Conservation (phyloP, 108 stramenopile species). For the Skeletonema marinoi region DNA sequence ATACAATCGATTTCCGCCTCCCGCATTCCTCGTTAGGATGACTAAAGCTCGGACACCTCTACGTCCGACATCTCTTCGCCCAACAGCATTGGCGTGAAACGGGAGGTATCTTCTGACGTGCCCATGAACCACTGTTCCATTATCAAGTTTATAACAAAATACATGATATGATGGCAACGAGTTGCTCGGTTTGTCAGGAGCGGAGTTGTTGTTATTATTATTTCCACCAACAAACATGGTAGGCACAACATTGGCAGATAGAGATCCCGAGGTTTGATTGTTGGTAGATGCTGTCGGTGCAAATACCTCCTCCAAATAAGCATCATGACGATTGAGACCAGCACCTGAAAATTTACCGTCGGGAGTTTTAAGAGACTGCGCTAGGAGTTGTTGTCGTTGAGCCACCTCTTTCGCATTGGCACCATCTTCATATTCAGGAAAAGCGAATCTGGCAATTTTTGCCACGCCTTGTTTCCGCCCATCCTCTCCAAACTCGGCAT, state of each 20-base stretch:
- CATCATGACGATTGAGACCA: slow-evolving; percentile 32
- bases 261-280: neutral
- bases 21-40: slow-evolving; percentile 40
- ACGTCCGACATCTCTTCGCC: slow-evolving; percentile 44
- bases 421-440: slow-evolving; percentile 47
- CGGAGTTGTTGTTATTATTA: neutral
- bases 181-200: neutral
- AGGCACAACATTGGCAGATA: neutral
- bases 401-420: slow-evolving; percentile 20
- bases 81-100: slow-evolving; percentile 1
- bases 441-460: slow-evolving; percentile 40
- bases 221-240: neutral
- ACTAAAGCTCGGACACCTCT: slow-evolving; percentile 44
- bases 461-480: slow-evolving; percentile 9
- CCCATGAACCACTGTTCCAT: slow-evolving; percentile 37
- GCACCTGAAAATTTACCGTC: slow-evolving; percentile 12
- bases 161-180: slow-evolving; percentile 38
- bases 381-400: slow-evolving; percentile 8
- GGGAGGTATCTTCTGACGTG: slow-evolving; percentile 51
- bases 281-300: neutral
- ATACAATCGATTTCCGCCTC: slow-evolving; percentile 44
- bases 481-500: slow-evolving; percentile 25
- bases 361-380: neutral
- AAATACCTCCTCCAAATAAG: slow-evolving; percentile 20
- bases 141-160: slow-evolving; percentile 34